A percentile compares a stretch with the other conserved stretches of the same genome.
These are phyloP conservation scores for Schwanniomyces vanrijiae DNA, from an alignment of 805 yeast species.

Conservation along the genomic window DNA sequence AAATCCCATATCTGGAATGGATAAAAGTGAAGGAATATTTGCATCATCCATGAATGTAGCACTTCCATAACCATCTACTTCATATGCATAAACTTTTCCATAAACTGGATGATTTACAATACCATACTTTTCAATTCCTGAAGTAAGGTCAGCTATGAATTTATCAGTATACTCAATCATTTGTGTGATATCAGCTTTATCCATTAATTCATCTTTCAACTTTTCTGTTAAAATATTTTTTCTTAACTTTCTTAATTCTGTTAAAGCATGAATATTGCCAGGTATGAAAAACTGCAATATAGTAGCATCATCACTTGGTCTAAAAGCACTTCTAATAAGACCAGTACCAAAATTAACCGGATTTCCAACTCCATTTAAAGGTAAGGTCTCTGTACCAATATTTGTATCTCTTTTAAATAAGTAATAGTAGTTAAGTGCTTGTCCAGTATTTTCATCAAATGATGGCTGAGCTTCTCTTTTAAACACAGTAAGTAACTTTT, in stretches of 20 bases:
- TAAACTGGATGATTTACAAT: conserved; percentile 63
- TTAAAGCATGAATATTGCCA: conserved; percentile 74
- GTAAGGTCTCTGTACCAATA: conserved; percentile 78
- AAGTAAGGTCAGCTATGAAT: conserved; percentile 43
- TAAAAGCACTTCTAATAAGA: conserved; percentile 74
- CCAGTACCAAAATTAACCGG: conserved; percentile 76
- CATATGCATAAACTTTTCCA: conserved; percentile 84
- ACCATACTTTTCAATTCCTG: conserved; percentile 64
- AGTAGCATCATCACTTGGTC: conserved; percentile 89
- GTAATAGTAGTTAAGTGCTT: conserved; percentile 51
- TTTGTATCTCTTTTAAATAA: conserved; percentile 72
- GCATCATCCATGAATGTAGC: conserved; percentile 84
- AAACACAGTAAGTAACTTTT: conserved; percentile 51
- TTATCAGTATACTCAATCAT: conserved; percentile 23
- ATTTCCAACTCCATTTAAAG: conserved; percentile 77
- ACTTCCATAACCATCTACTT: conserved; percentile 85
- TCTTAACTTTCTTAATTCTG: conserved; percentile 51
- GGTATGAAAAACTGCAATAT: conserved; percentile 81
- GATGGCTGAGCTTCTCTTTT: conserved; percentile 63
- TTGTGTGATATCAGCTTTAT: conserved; percentile 7
- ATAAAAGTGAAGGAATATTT: conserved; percentile 76
- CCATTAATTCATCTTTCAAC: neutral
- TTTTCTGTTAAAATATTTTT: conserved; percentile 17
- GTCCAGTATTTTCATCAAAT: conserved; percentile 50
- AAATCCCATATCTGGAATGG: conserved; percentile 80